Base-by-base conservation (phyloP, 2,329 filamentous ascomycete genomes). In the Geosmithia putterillii region DNA sequence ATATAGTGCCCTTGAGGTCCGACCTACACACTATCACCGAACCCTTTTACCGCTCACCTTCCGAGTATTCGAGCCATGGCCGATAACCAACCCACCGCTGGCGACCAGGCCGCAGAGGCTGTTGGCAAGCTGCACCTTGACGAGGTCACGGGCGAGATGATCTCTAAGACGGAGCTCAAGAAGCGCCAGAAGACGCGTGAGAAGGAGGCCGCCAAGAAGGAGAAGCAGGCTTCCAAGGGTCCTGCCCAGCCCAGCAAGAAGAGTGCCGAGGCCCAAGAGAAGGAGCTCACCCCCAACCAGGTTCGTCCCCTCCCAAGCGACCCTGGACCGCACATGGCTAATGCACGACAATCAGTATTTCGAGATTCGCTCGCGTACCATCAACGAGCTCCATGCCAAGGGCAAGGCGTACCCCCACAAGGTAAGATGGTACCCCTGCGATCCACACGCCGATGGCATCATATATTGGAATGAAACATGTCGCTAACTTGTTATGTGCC, bases 121-220 rank as follows among this genome's bases (percentile, higher is more conserved):
- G 63, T 81, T 51, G 75, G 75, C 57, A 86, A 90, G 67, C 74
- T 94, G 53, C 76, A 89, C 63, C 76, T 92, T 42, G 92, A 98
- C 63, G 86, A 94, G 58, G 86, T 89, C 50, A 96, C 92, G 14
- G 92, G 92, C 56, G 92, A 98, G 69, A 81, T 66, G 63, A 61
- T 83, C 47, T 89, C 84, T 69, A 89, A 89, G 79, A 78, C 80
- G 15, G 83, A 89, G 68, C 72, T 96, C 63, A 98, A 98, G 86
- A 90, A 86, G 71, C 81, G 90, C 57, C 79, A 89, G 70, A 98
- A 98, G 86, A 75, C 82, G 60, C 82, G 90, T 52, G 79, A 90
- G 64, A 80, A 77, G 65, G 88, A 94, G 48, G 83, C 83, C 52
- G 86, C 88, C 69, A 95, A 94, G 82, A 80, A 80, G 54, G 80